Percentiles rank a stretch among this genome's conserved stretches.
phyloP scores from a whole-genome alignment of 352 stramenopile species.

The Elongisporangium prolatum region DNA sequence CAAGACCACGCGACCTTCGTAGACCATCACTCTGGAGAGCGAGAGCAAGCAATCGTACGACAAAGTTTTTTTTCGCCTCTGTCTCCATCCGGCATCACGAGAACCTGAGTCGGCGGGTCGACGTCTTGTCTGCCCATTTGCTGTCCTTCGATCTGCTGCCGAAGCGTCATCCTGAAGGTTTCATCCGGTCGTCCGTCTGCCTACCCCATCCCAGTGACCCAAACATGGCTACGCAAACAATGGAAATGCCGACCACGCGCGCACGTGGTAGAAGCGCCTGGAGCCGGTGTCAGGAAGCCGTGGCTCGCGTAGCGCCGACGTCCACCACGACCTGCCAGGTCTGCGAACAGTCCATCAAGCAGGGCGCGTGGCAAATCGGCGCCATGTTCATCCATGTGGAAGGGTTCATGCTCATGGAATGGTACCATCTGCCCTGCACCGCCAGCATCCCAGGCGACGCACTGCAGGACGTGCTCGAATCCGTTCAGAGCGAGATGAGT shows the following conservation, averaged over 20 bases:
- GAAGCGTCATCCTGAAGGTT: neutral
- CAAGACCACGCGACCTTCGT: neutral
- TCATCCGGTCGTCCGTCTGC: slow-evolving; percentile 2
- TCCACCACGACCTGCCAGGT: slow-evolving; percentile 77
- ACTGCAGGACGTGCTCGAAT: slow-evolving; percentile 47
- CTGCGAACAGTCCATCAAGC: slow-evolving; percentile 48
- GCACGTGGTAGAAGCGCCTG: slow-evolving; percentile 54
- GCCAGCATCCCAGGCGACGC: slow-evolving; percentile 40
- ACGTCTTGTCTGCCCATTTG: neutral
- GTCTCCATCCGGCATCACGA: neutral
- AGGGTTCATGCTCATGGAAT: slow-evolving; percentile 87
- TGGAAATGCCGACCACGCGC: slow-evolving; percentile 34
- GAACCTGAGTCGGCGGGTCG: neutral
- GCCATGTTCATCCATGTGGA: slow-evolving; percentile 86
- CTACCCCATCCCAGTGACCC: slow-evolving; percentile 6
- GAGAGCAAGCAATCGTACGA: neutral
- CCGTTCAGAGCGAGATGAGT: slow-evolving; percentile 63
- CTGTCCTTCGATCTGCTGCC: neutral
- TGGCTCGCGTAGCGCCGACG: slow-evolving; percentile 65
- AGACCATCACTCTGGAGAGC: neutral
- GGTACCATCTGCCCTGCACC: slow-evolving; percentile 70
- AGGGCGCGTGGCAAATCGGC: slow-evolving; percentile 67
- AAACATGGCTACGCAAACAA: slow-evolving; percentile 32
- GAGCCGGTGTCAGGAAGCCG: slow-evolving; percentile 78
- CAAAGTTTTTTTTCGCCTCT: neutral